Evolutionary conservation across 116 monocot species (phyloP).

Genomic region (Trichopus zeylanicus): DNA sequence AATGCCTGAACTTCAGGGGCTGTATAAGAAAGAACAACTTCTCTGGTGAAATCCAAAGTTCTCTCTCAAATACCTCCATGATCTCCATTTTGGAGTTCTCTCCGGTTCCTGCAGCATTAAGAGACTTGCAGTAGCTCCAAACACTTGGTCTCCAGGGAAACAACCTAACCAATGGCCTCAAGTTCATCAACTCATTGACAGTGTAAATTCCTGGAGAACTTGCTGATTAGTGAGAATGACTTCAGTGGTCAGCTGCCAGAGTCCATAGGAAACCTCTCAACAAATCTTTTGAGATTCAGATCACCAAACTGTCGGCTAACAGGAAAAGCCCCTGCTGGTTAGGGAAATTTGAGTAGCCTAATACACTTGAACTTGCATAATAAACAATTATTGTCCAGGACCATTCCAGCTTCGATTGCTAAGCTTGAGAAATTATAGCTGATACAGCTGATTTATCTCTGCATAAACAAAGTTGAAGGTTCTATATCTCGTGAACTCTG

Average conservation of each 20-base stretch:
- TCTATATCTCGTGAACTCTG: background rate
- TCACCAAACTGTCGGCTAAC: too few relatives aligned
- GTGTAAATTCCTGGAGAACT: background rate
- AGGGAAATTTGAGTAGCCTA: background rate
- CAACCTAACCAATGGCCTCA: background rate
- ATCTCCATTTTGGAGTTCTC: background rate
- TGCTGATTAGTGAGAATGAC: background rate
- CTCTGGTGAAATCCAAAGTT: background rate
- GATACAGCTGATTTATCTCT: background rate
- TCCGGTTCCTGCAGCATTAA: background rate
- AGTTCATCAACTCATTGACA: background rate
- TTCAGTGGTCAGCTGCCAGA: background rate
- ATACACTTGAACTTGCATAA: background rate
- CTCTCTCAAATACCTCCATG: background rate
- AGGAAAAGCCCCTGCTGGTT: background rate
- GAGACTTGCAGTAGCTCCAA: background rate
- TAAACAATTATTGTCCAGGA: background rate
- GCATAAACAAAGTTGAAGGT: background rate
- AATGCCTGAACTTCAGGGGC: too few relatives aligned
- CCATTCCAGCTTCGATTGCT: background rate
- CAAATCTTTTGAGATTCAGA: background rate
- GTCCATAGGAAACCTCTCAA: background rate
- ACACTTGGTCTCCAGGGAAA: background rate
- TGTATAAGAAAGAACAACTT: too few relatives aligned
- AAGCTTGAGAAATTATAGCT: background rate